Evolutionary conservation across 257 asterid species (phyloP), one percentile per base, ranked within the genome.

Genomic region (Gentiana dahurica): DNA sequence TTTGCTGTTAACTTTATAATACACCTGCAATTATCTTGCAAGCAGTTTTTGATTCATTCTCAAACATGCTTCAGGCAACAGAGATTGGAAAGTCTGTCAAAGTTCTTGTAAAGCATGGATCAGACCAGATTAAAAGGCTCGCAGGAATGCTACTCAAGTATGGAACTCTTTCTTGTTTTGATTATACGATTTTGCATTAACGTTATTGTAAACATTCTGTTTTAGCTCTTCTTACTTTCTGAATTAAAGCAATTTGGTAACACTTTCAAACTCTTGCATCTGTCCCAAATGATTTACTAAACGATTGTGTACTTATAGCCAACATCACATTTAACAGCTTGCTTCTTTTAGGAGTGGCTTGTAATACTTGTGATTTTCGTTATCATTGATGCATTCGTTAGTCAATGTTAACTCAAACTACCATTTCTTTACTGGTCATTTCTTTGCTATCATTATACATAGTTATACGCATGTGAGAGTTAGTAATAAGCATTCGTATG

Each of bases 11-110:
- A 58, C 60, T 24, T 7, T 39, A 47, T 45, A 53, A 62, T 55
- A 47, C 54, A 8, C 37, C 47, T 36, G 49, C 55, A 53, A 15
- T 37, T 45, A 49, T 68, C 9, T 13, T 8, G 9, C 3, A 15
- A 37, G 15, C 2, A 32, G 10, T 45, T 51, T 45, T 48, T 33
- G 50, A 3, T 50, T 45, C 58, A n/a, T 51, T 52, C 50, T 12
- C 55, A 54, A 41, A 24, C 12, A 37, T 51, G 8, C 54, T 70
- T 53, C 80, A 87, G 94, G 72, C 60, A 15, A 84, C 96, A 2
- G 78, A 65, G 70, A 80, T 82, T 62, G 94, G 94, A 4, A 87
- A 77, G 63, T 65, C 82, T 43, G 92, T 87, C 51, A 80, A 68
- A 59, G 63, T 72, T 62, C 63, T 84, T 13, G 57, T 80, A 39